Percentiles rank a stretch among this genome's conserved stretches.
Conservation (phyloP, 179 eudicot genomes). For the Camellia oleifera region DNA sequence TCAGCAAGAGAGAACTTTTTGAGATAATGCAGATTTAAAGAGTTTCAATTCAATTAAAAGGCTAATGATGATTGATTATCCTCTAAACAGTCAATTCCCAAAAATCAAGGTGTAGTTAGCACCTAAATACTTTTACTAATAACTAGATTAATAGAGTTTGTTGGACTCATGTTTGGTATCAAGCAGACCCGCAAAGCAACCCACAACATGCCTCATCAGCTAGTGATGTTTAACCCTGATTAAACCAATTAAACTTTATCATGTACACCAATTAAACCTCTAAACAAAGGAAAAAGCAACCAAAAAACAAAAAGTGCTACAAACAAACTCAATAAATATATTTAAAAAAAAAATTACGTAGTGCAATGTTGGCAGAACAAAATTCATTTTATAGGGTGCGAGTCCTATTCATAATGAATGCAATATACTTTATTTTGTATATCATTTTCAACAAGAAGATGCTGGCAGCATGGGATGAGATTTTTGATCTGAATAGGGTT, state of each 20-base stretch:
- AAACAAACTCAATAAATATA: too few species aligned
- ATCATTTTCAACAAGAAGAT: too few species aligned
- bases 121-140: neutral
- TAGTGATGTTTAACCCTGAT: neutral
- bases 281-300: neutral
- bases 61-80: conserved; percentile 19
- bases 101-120: conserved; percentile 27
- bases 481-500: too few species aligned
- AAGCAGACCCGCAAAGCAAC: neutral
- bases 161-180: neutral
- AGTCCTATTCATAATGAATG: too few species aligned
- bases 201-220: neutral
- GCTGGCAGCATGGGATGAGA: too few species aligned
- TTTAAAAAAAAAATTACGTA: too few species aligned
- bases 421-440: too few species aligned
- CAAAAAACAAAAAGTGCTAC: neutral
- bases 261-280: neutral
- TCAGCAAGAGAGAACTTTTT: neutral
- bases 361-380: too few species aligned
- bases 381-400: too few species aligned
- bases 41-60: conserved; percentile 14
- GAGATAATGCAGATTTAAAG: conserved; percentile 8
- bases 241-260: neutral
- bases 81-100: conserved; percentile 17
- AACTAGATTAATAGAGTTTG: conserved; percentile 10